Evolutionary conservation across 768 basidiomycete species (phyloP).

Genomic region (Panaeolus papilionaceus): DNA sequence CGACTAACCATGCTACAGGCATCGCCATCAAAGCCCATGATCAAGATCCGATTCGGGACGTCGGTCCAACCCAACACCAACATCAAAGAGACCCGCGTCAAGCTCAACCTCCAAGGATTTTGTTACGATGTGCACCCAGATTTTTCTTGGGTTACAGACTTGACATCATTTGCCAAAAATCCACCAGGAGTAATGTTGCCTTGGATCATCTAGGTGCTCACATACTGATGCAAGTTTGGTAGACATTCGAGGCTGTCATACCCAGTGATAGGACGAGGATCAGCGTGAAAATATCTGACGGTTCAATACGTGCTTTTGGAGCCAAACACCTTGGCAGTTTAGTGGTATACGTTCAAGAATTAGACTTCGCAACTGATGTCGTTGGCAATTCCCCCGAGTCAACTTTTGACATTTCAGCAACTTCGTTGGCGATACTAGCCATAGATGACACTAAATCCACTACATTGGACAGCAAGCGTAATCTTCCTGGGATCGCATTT

Average conservation of each 20-base stretch:
- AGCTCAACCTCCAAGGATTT: conserved; percentile 66
- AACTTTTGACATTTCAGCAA: conserved; percentile 53
- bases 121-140: conserved; percentile 69
- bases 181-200: conserved; percentile 82
- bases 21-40: conserved; percentile 50
- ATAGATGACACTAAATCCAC: conserved; percentile 40
- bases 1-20: conserved; percentile 39
- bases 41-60: conserved; percentile 75
- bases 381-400: conserved; percentile 68
- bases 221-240: conserved; percentile 12
- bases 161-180: conserved; percentile 72
- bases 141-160: conserved; percentile 63
- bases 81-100: conserved; percentile 82
- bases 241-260: conserved; percentile 92
- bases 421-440: conserved; percentile 54
- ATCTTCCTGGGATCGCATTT: conserved; percentile 43
- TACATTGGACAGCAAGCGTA: conserved; percentile 28
- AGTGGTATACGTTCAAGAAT: conserved; percentile 68
- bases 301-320: conserved; percentile 66
- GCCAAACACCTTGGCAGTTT: conserved; percentile 67
- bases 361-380: conserved; percentile 77
- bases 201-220: neutral
- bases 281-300: conserved; percentile 66
- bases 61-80: conserved; percentile 60
- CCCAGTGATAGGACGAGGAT: conserved; percentile 87